These are phyloP conservation scores for Neofusicoccum umdonicola DNA, from an alignment of 2,329 filamentous ascomycete genomes.

Conservation along the genomic window DNA sequence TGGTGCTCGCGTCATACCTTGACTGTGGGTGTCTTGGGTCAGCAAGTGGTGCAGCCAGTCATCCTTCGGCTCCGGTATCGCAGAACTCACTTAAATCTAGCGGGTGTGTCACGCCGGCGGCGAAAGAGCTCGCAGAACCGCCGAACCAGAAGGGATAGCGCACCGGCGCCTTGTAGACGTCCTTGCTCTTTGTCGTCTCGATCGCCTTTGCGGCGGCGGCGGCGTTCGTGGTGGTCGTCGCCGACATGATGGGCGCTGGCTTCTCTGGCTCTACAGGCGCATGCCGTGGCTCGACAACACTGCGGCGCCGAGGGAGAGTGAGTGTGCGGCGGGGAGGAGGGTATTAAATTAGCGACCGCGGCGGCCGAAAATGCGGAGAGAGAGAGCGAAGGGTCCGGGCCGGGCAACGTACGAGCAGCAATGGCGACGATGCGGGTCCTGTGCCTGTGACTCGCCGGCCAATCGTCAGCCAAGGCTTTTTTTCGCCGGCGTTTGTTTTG, in stretches of 20 bases:
- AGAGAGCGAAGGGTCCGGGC: neutral
- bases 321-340: neutral
- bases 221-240: slow-evolving; percentile 29
- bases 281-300: neutral
- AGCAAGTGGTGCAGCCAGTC: slow-evolving; percentile 23
- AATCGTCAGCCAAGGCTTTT: slow-evolving; percentile 18
- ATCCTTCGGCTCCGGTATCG: neutral
- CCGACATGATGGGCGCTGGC: slow-evolving; percentile 7
- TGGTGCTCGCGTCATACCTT: slow-evolving; percentile 37
- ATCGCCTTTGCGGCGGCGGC: slow-evolving; percentile 34
- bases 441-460: neutral
- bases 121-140: slow-evolving; percentile 88
- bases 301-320: neutral
- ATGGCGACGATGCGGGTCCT: neutral
- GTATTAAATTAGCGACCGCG: neutral
- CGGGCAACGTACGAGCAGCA: neutral
- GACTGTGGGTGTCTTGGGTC: slow-evolving; percentile 34
- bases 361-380: slow-evolving; percentile 3
- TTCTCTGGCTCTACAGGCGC: neutral
- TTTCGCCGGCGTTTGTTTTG: slow-evolving; percentile 9
- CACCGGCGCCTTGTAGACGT: slow-evolving; percentile 40
- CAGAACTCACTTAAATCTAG: slow-evolving; percentile 75
- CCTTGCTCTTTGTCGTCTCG: slow-evolving; percentile 41
- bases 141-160: slow-evolving; percentile 77
- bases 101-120: slow-evolving; percentile 88